Percentiles rank a stretch among this genome's conserved stretches.
Conservation (phyloP, 2,329 filamentous ascomycete genomes). For the Aspergillus brunneoviolaceus region DNA sequence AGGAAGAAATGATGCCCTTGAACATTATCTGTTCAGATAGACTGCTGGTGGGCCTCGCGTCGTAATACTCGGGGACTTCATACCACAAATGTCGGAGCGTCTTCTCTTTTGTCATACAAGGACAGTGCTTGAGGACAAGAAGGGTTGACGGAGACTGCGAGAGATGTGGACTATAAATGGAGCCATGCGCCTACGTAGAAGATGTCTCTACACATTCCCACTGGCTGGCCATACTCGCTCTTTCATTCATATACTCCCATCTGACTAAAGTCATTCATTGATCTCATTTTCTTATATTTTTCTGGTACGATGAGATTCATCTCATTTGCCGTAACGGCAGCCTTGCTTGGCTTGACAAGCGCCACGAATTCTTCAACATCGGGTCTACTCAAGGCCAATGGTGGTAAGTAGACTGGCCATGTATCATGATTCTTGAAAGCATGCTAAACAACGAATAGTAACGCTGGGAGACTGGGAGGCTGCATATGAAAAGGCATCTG, state of each 20-base stretch:
- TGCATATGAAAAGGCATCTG: constrained; percentile 19
- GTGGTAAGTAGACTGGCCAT: not conserved
- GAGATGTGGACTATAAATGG: not conserved
- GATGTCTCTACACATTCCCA: not conserved
- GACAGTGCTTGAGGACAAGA: not conserved
- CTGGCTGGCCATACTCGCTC: not conserved
- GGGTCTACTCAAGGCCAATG: constrained; percentile 1
- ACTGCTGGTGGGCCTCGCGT: not conserved
- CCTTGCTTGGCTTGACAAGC: not conserved
- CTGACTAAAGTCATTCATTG: not conserved
- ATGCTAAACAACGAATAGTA: not conserved
- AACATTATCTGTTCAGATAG: not conserved
- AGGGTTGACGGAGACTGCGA: not conserved
- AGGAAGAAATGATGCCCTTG: not conserved
- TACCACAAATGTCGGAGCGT: not conserved
- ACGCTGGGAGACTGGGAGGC: constrained; percentile 16
- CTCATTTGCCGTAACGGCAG: not conserved
- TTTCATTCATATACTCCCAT: not conserved
- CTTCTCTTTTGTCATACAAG: not conserved
- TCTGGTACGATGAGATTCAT: not conserved
- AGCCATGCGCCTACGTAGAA: not conserved
- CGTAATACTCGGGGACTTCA: not conserved
- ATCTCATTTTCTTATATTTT: not conserved
- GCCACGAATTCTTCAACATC: not conserved
- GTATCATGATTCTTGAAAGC: not conserved